Base-by-base conservation (phyloP, 768 basidiomycete genomes). In the Tulasnella sp. region DNA sequence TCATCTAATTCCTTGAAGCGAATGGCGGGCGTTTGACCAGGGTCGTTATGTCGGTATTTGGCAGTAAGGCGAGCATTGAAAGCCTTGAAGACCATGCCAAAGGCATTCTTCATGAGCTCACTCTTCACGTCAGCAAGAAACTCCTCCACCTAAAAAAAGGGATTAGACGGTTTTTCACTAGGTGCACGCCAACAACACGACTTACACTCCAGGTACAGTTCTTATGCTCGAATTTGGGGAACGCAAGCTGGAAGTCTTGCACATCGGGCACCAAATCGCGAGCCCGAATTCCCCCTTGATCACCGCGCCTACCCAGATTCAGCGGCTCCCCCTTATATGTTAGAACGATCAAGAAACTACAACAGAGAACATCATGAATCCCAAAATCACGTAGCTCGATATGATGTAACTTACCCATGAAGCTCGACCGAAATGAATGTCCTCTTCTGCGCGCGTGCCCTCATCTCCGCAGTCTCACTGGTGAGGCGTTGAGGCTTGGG, bases 181-280 rank as follows among this genome's bases (percentile, higher is more conserved):
- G 39, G 10, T 25, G 28, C 13, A 2, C 4, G 5, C 24, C 15
- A 6, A 25, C 20, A 20, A 4, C 10, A 47, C 33, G 2, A 71
- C 81, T 57, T 65, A 87, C 84, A 66, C 83, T 86, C 74, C 75
- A 81, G 3, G 83, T 85, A 60, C 83, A 79, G 57, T 87, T 86
- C 53, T 77, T 78, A 63, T 85, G 90, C 58, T 83, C 79, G 35
- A 93, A 70, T 45, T 79, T 76, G 29, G 86, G 79, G 4, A 87
- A 89, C 54, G 77, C 76, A 62, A 91, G 87, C 48, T 85, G 79
- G 61, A 95, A 85, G 13, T 89, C 89, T 48, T 83, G 83, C 55
- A 68, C 52, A 50, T 71, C 64, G 2, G 67, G 66, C 22, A 71
- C 43, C 19, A 53, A 59, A 44, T 53, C 62, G 43, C 29, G 46